Evolutionary conservation across 805 yeast genomes (phyloP), one percentile per base, ranked within the genome.

Genomic region (Nakazawaea molendinolei): DNA sequence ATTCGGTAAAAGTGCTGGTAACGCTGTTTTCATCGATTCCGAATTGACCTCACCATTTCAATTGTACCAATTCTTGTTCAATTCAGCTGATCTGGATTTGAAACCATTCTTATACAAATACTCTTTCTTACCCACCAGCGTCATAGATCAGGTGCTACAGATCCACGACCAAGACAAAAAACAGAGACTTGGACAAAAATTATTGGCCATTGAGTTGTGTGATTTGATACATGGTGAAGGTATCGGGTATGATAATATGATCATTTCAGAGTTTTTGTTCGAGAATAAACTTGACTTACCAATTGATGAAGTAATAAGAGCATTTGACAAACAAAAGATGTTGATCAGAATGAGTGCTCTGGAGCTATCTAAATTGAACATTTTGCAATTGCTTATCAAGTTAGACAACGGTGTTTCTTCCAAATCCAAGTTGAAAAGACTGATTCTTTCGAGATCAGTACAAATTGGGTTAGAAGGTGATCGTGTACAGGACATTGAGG

Each of bases 1-100:
- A 59, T 89, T 92, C 58, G 98, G 98, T 21, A 92, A 92, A 52
- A 83, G 95, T 38, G 96, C 96, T 2, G 97, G 97, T 0, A 92
- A 92, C 63, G 97, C 98, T 0, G 75, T 92, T 2, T 92, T 92
- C 60, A 76, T 92, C 36, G 89, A 82, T 50, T 67, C 75, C 6
- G 56, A 63, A n/a, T 58, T 83, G 40, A 90, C 96, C 1, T 68
- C 84, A 12, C 78, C 95, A 0, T 92, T 74, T 56, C 82, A 84
- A 31, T 58, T 92, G 44, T 92, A 82, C 54, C 97, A 92, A 50
- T 84, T 79, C 52, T 83, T 92, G 57, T 74, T 82, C 49, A 83
- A 84, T 45, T 67, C 81, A 0, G 76, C 83, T 0, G 97, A 89
- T 58, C 79, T 71, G 13, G 89, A 82, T 44, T 79, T 89, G 3